Base-by-base conservation (phyloP, 352 stramenopile genomes). In the Pythium scleroteichum region DNA sequence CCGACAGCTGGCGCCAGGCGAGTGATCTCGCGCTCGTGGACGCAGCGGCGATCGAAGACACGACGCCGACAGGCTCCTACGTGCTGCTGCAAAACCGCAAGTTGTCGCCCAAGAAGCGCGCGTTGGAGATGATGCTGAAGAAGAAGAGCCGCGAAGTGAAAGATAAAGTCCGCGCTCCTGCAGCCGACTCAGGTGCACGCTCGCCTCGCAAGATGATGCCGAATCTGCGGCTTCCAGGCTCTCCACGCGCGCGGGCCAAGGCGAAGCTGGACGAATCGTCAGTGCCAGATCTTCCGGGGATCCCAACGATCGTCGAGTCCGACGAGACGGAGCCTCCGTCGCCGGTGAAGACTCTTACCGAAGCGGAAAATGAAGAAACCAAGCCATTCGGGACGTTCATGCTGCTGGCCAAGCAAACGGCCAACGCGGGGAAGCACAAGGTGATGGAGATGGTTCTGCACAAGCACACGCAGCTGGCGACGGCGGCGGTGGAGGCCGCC, bases 71-170 rank as follows among this genome's bases (percentile, higher is more conserved):
- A 1, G 81, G 73, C 0, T 64, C 75, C 8, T 82, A 74, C 40
- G 79, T 89, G 27, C 70, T 87, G 27, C 75, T 84, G 64, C 77
- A 87, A 60, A 87, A 88, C 59, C 75, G 81, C 8, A 85, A 81
- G 57, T 41, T 89, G 17, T 82, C 81, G 9, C 81, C 79, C 3
- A 88, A 85, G 61, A 91, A 91, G 53, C 75, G 75, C 7, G 76
- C 74, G 19, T 69, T 91, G 9, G 79, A 91, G 50, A 75, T 76
- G 32, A 65, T 79, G 10, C 49, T 89, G 27, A 90, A 90, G 72
- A 87, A 83, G 52, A 87, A 87, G 26, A 78, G 79, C 10, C 75
- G 75, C 3, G 77, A 84, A 1, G 63, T 75, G 9, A 69, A 55
- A 4, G 66, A 26, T 14, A 61, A 46, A 12, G 26, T 12, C 17